Evolutionary conservation across 169 alveolate species (phyloP).

Genomic region (Neospora caninum): DNA sequence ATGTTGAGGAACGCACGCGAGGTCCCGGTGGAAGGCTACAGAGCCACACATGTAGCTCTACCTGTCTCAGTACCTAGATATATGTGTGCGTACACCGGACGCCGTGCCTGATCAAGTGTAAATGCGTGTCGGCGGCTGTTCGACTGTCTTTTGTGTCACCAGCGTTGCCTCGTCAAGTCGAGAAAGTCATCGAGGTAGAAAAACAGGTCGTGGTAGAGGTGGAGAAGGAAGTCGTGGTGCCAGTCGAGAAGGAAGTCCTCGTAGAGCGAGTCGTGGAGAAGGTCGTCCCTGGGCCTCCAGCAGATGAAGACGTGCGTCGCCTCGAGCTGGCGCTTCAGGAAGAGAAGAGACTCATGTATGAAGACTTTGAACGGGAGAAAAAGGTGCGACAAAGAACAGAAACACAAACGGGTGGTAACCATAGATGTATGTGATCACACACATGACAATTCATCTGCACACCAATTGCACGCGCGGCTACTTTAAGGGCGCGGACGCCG

Average conservation of each 20-base stretch:
- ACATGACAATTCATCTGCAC: too few species aligned
- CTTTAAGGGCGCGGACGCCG: too few species aligned
- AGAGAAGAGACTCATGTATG: conserved; percentile 48
- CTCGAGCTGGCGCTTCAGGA: conserved; percentile 21
- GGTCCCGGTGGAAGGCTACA: too few species aligned
- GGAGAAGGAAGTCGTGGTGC: neutral
- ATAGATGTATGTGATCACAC: too few species aligned
- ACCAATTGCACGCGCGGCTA: too few species aligned
- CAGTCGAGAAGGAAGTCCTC: neutral
- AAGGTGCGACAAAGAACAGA: neutral
- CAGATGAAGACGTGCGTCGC: neutral
- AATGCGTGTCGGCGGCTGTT: too few species aligned
- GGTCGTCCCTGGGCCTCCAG: neutral
- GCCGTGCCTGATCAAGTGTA: too few species aligned
- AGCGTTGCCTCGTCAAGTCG: conserved; percentile 15
- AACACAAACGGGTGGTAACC: too few species aligned
- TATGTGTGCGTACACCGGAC: too few species aligned
- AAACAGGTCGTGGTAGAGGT: conserved; percentile 6
- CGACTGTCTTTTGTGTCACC: neutral
- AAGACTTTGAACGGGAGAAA: conserved; percentile 38
- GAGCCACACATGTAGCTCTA: too few species aligned
- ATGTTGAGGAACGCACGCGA: too few species aligned
- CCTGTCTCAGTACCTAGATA: too few species aligned
- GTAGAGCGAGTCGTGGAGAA: conserved; percentile 47
- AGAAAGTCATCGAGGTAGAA: conserved; percentile 20